Evolutionary conservation across 441 rosid species (phyloP).

Genomic region (Omphalea diandra): DNA sequence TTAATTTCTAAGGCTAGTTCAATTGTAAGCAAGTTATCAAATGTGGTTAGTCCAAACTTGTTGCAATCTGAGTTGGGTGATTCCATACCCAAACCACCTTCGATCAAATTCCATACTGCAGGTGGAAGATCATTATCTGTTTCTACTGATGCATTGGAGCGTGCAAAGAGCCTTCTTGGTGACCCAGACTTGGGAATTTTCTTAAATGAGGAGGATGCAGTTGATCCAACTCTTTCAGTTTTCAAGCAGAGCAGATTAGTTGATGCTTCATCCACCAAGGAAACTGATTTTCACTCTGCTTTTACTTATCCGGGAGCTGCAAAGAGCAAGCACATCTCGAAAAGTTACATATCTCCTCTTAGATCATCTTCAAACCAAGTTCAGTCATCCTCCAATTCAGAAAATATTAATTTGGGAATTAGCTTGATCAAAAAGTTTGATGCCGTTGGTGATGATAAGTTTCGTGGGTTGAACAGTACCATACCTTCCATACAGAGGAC

Average conservation of each 20-base stretch:
- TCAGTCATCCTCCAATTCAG: conserved; percentile 33
- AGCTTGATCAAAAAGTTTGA: conserved; percentile 24
- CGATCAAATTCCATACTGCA: conserved; percentile 83
- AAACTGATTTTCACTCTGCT: conserved; percentile 34
- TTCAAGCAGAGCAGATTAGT: conserved; percentile 29
- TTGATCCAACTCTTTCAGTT: conserved; percentile 37
- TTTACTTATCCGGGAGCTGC: conserved; percentile 38
- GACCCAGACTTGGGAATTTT: conserved; percentile 72
- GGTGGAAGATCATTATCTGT: conserved; percentile 87
- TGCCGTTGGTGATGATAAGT: conserved; percentile 14
- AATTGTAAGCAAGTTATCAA: conserved; percentile 28
- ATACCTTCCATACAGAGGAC: conserved; percentile 33
- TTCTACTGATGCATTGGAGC: conserved; percentile 77
- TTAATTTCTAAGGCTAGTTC: conserved; percentile 28
- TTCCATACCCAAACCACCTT: conserved; percentile 48
- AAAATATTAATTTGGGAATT: conserved; percentile 27
- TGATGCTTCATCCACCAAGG: conserved; percentile 40
- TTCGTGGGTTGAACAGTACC: conserved; percentile 15
- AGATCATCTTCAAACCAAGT: conserved; percentile 45
- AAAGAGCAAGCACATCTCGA: conserved; percentile 41
- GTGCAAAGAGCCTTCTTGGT: conserved; percentile 94
- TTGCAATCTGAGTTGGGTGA: conserved; percentile 32
- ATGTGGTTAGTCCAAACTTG: conserved; percentile 27
- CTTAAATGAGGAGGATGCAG: conserved; percentile 42
- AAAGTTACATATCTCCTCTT: conserved; percentile 59